A percentile compares a stretch with the other conserved stretches of the same genome.
These are phyloP conservation scores for Apiospora marii DNA, from an alignment of 2,329 filamentous ascomycete species.

Conservation along the genomic window DNA sequence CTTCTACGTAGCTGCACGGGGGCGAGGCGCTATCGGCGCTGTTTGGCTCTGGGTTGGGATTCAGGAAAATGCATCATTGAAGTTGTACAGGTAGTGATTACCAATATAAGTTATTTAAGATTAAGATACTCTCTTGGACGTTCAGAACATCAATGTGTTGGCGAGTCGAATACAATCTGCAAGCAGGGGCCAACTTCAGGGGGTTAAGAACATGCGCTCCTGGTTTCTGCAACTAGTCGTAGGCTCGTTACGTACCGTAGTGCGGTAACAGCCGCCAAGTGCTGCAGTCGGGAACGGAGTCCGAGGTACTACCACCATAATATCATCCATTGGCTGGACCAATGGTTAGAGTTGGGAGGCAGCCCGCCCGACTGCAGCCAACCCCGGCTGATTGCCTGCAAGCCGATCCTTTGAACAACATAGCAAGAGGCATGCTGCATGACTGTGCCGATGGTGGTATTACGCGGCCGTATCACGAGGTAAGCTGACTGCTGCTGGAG, in stretches of 20 bases:
- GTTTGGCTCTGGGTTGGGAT: not conserved
- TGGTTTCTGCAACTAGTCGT: not conserved
- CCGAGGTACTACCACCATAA: not conserved
- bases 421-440: not conserved
- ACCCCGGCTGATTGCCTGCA: not conserved
- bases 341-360: not conserved
- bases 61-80: not conserved
- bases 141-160: not conserved
- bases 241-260: not conserved
- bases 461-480: not conserved
- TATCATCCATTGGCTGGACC: not conserved
- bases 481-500: not conserved
- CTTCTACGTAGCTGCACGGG: not conserved
- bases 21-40: not conserved
- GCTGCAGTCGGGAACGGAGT: not conserved
- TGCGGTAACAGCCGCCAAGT: not conserved
- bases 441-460: not conserved
- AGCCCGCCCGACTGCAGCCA: not conserved
- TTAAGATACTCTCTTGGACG: not conserved
- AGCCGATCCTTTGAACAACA: not conserved
- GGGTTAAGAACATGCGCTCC: not conserved
- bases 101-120: not conserved
- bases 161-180: not conserved
- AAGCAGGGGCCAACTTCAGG: not conserved
- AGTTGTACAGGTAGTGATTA: not conserved